These are phyloP conservation scores for Fusarium piperis DNA, from an alignment of 2,329 filamentous ascomycete species.

Conservation along the genomic window DNA sequence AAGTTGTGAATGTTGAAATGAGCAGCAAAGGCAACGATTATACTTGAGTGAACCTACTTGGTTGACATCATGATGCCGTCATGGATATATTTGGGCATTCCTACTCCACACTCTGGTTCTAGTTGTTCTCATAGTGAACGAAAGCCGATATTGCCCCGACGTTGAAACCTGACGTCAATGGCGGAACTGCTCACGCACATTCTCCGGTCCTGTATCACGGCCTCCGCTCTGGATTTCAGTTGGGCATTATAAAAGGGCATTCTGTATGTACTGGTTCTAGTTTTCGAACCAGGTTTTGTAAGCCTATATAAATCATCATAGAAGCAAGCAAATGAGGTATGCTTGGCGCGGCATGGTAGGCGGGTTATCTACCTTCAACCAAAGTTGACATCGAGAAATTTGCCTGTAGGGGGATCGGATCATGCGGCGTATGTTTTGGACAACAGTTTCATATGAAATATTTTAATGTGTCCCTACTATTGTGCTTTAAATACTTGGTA, in stretches of 20 bases:
- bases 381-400: not conserved
- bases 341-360: not conserved
- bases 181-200: not conserved
- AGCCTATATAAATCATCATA: no score
- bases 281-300: not conserved
- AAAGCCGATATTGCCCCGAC: not conserved
- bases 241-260: not conserved
- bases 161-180: not conserved
- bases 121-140: not conserved
- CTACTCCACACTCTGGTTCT: not conserved
- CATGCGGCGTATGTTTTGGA: not conserved
- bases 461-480: not conserved
- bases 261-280: not conserved
- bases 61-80: conserved; percentile 34
- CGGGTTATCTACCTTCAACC: not conserved
- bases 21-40: conserved; percentile 18
- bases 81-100: not conserved
- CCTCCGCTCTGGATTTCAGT: not conserved
- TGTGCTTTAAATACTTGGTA: not conserved
- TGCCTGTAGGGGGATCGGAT: not conserved
- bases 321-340: not conserved
- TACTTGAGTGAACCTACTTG: not conserved
- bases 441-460: not conserved
- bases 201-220: not conserved
- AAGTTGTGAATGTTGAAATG: not conserved